Percentiles rank a stretch among this genome's conserved stretches.
These are phyloP conservation scores for Flammula alnicola DNA, from an alignment of 1,284 basidiomycete species.

Conservation along the genomic window DNA sequence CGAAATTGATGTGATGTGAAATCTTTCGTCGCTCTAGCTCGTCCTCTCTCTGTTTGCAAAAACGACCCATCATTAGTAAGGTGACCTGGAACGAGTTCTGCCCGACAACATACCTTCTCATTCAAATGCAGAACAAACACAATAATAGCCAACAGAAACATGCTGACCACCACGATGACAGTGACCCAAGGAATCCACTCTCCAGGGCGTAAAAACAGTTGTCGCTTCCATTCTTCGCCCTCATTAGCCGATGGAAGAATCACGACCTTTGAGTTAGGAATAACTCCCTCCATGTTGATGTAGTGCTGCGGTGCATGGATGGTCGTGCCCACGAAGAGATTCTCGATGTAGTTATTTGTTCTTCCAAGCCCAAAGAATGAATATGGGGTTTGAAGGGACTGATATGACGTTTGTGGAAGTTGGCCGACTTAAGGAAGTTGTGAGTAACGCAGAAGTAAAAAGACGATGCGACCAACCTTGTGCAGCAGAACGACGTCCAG, in stretches of 20 bases:
- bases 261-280: slow-evolving; percentile 97
- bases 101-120: slow-evolving; percentile 75
- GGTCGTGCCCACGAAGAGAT: slow-evolving; percentile 90
- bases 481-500: slow-evolving; percentile 88
- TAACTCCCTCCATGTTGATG: slow-evolving; percentile 94
- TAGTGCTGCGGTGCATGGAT: slow-evolving; percentile 72
- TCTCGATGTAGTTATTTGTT: slow-evolving; percentile 99
- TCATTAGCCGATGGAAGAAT: slow-evolving; percentile 78
- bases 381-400: slow-evolving; percentile 89
- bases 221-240: slow-evolving; percentile 78
- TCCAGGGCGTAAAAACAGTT: slow-evolving; percentile 92
- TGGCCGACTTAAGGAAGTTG: slow-evolving; percentile 71
- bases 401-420: slow-evolving; percentile 90
- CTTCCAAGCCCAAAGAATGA: slow-evolving; percentile 96
- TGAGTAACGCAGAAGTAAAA: background rate
- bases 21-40: slow-evolving; percentile 86
- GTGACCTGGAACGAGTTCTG: background rate
- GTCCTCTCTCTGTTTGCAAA: slow-evolving; percentile 75
- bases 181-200: slow-evolving; percentile 99
- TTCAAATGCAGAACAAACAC: slow-evolving; percentile 89
- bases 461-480: slow-evolving; percentile 58
- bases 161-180: slow-evolving; percentile 79
- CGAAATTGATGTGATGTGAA: slow-evolving; percentile 96
- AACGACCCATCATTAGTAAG: slow-evolving; percentile 11
- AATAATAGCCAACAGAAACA: slow-evolving; percentile 76